Conservation (phyloP, 441 rosid genomes). For the Croton laevigatus region DNA sequence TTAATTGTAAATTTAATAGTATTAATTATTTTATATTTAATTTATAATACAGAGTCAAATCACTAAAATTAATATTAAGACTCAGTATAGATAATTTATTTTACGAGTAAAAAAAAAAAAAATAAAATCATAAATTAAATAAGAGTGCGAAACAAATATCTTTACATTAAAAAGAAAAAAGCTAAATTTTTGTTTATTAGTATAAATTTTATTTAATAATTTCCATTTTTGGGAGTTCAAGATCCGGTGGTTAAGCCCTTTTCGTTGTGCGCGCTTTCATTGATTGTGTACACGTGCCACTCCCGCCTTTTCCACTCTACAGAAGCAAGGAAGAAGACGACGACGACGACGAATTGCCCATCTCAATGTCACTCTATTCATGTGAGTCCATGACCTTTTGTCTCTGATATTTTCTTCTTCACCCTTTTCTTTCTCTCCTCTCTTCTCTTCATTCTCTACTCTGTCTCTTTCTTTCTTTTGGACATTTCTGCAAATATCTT, state of each 20-base stretch:
- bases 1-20: too few relatives aligned
- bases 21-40: too few relatives aligned
- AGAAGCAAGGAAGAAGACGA: background rate
- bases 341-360: background rate
- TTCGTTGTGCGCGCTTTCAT: constrained; percentile 7
- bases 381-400: constrained; percentile 3
- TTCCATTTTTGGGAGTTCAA: background rate
- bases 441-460: background rate
- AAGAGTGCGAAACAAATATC: too few relatives aligned
- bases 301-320: background rate
- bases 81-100: too few relatives aligned
- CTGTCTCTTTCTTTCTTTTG: constrained; percentile 7
- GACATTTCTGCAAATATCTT: constrained; percentile 24
- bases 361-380: background rate
- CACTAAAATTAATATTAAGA: too few relatives aligned
- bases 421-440: background rate
- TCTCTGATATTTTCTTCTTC: background rate
- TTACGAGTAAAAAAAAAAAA: too few relatives aligned
- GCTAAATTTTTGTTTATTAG: too few relatives aligned
- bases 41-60: too few relatives aligned
- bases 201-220: too few relatives aligned
- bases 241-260: constrained; percentile 5
- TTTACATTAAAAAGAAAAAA: too few relatives aligned
- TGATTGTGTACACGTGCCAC: constrained; percentile 2
- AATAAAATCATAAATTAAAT: too few relatives aligned